Base-by-base conservation (phyloP, 2,329 filamentous ascomycete species). In the Neonectria hederae region DNA sequence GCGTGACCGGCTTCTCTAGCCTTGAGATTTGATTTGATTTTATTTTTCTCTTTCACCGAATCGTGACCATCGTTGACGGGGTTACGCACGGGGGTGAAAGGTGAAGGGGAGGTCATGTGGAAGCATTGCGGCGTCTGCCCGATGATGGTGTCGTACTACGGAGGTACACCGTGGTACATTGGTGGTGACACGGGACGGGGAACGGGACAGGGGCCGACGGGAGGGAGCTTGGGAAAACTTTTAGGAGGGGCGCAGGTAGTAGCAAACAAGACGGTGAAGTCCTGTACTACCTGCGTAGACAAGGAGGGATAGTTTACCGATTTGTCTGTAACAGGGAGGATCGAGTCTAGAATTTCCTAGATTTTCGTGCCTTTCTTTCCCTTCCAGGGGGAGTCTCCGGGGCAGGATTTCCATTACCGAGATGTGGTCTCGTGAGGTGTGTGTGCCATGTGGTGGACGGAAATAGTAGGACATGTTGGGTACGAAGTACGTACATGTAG, bases 391-490 rank as follows among this genome's bases (percentile, higher is more conserved):
- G 43, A 24, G 46, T 26, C 49, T 51, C 45, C 51, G 51, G 59
- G 51, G 45, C 46, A 52, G 57, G 57, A 57, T 54, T 63, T 49
- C 61, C 61, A 59, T 51, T 66, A 45, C 61, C 61, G 58, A 62
- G 42, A 54, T 45, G 24, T 60, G 61, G 64, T 69, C 65, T 61
- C 62, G 65, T 65, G 61, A 64, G 67, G 56, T 56, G 56, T 56
- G 59, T 38, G 55, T 51, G 57, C 69, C 65, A 72, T 69, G 65
- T 68, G 68, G 67, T 70, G 63, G 61, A 67, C 66, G 65, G 68
- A 72, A 71, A 72, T 71, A 69, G 68, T 63, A 58, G 56, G 57
- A 22, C 22, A 42, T 35, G 46, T 40, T 55, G 51, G 30, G 42
- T 54, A 43, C 32, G 42, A 35, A 35, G 59, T n/a, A n/a, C n/a